Base-by-base conservation (phyloP, 805 yeast species). In the Wickerhamomyces queroliae region DNA sequence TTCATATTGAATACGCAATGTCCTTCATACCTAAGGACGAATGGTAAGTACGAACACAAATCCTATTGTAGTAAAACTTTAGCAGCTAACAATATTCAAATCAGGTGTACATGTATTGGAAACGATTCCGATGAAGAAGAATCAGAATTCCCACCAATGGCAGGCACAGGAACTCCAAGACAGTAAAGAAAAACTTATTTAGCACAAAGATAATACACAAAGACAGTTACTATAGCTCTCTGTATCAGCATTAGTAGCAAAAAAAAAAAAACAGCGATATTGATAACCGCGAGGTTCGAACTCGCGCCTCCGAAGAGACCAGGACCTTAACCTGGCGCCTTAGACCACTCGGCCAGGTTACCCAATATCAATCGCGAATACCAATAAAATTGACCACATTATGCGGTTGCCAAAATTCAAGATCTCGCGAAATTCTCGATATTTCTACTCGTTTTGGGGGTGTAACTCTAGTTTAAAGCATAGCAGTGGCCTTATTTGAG, bases 241-340 rank as follows among this genome's bases (percentile, higher is more conserved):
- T n/a, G n/a, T n/a, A n/a, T n/a, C n/a, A n/a, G n/a, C n/a, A n/a
- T n/a, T n/a, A n/a, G n/a, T n/a, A n/a, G 22, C 22, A 44, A 57
- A 60, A 39, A 33, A 23, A 25, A 35, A 60, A 64, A 65, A 56
- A 61, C 59, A 56, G 48, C n/a, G n/a, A n/a, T n/a, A n/a, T n/a
- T 79, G 85, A 79, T 78, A 78, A 76, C 80, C 78, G 83, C 75
- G 85, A 80, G 85, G 77, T 79, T 79, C 84, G 85, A 79, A 79
- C 85, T 80, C 85, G 74, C 83, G 85, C 84, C 83, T 76, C 84
- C 83, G 83, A 66, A 78, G 84, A 78, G 83, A 79, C 76, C 78
- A 74, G 80, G 80, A 77, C 84, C 81, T 78, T 74, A 74, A 74
- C 75, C 80, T 73, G 75, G 74, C 80, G 80, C 80, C 80, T 74